Evolutionary conservation across 2,329 filamentous ascomycete species (phyloP).

Genomic region (Ceratocystis alfenasii): DNA sequence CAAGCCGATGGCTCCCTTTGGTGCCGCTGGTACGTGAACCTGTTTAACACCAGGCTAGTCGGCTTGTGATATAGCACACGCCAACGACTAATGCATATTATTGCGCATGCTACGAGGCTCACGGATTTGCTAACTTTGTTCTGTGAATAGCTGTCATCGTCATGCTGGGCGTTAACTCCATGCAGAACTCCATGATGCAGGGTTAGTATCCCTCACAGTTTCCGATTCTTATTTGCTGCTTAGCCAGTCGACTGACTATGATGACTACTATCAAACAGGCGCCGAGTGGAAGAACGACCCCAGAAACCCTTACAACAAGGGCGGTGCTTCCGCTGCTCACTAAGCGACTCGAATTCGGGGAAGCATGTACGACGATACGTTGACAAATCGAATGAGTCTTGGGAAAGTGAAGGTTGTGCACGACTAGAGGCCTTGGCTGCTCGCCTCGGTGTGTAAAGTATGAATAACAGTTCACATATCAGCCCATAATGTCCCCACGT

Average conservation of each 20-base stretch:
- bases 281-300: conserved; percentile 97
- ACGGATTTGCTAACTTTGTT: conserved; percentile 19
- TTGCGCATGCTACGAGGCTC: not conserved
- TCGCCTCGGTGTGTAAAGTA: conserved; percentile 16
- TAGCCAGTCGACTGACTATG: not conserved
- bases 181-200: conserved; percentile 62
- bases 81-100: too few species aligned
- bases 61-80: too few species aligned
- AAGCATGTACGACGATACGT: conserved; percentile 2
- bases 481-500: not conserved
- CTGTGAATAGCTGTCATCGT: conserved; percentile 60
- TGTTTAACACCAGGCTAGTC: not conserved
- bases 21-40: conserved; percentile 62
- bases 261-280: conserved; percentile 41
- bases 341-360: conserved; percentile 28
- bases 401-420: not conserved
- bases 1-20: conserved; percentile 86
- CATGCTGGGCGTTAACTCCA: conserved; percentile 81
- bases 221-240: not conserved
- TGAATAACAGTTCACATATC: conserved; percentile 12
- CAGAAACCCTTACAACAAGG: conserved; percentile 59
- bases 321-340: conserved; percentile 31
- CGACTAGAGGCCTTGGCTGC: not conserved
- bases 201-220: conserved; percentile 41
- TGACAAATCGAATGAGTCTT: conserved; percentile 13